Base-by-base conservation (phyloP, 768 basidiomycete genomes). In the Leccinum boreale region DNA sequence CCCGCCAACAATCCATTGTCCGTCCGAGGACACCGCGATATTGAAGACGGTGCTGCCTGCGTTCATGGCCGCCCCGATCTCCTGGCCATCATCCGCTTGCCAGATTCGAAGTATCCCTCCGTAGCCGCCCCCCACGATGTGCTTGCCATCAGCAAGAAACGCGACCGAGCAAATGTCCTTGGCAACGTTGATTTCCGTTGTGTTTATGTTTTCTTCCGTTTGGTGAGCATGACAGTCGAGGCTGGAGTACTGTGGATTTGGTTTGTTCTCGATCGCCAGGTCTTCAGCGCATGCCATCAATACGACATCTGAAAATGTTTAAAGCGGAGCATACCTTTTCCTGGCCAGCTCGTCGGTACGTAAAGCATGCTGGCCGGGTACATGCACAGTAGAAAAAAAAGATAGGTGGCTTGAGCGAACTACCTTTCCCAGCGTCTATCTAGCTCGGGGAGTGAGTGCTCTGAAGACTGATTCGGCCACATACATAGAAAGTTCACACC, bases 121-220 rank as follows among this genome's bases (percentile, higher is more conserved):
- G 12, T 55, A 61, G 23, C 60, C 60, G 15, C 60, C 50, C 2
- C 58, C 50, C 4, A 61, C 44, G n/a, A 61, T 11, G 12, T 61
- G 53, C 15, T 24, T 51, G n/a, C 60, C 58, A 24, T 50, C 11
- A 31, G 44, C 26, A 21, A 61, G 44, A 35, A 61, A 61, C 2
- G 49, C 53, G 23, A 61, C 23, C 5, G 60, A 61, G 50, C 60
- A 61, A 17, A 61, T 36, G 23, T 55, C 60, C 36, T 51, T 60
- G 19, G 44, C 51, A 23, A 52, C 58, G 5, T 21, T 14, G 35
- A 61, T 61, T 19, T 50, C 33, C 1, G 31, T 59, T 31, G 39
- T 17, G 19, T 29, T 29, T 21, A 3, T 17, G 15, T 35, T 29
- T 23, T 5, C 42, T 12, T 49, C 24, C 23, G 33, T 29, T 52